Base-by-base conservation (phyloP, 139 green algal genomes). In the Asterochloris sp. region DNA sequence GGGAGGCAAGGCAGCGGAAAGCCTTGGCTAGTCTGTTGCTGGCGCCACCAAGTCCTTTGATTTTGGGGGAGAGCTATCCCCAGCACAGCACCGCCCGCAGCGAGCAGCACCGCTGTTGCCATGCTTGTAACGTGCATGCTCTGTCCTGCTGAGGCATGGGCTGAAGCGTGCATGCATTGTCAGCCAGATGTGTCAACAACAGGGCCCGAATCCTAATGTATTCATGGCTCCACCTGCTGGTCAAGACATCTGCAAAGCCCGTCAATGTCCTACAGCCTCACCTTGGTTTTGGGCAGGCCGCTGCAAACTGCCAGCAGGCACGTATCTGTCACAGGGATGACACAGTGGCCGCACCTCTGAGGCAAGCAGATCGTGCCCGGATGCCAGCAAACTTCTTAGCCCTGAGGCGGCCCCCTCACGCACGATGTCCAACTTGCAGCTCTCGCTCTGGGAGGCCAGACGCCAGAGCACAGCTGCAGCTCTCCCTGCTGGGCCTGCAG, bases 381-480 rank as follows among this genome's bases (percentile, higher is more conserved):
- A 61, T 54, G 60, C 60, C 76, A 69, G 60, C 24, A 80, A n/a
- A n/a, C 67, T 21, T 10, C n/a, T 62, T 26, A 80, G 60, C 47
- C 60, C 76, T 80, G 76, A n/a, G 60, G 23, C 76, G 13, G 68
- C 76, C 21, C 14, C 76, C 47, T 62, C 76, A 69, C 60, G 60
- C 60, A 69, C 68, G 60, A 80, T 62, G 60, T 80, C 76, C 76
- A 80, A 21, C 60, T 80, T 80, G n/a, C 60, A 61, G 24, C 68
- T 80, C 24, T 80, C 76, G 21, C 60, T 69, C 13, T 80, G 60
- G 24, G 60, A 60, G 23, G 76, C 76, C 8, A 80, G 13, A 24
- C 76, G 67, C 76, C 76, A 80, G 4, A 80, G 61, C 21, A 80
- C 60, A 23, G 60, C 60, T n/a, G 76, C 76, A 60, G 60, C 76